A percentile compares a stretch with the other conserved stretches of the same genome.
phyloP scores from a whole-genome alignment of 2,329 filamentous ascomycete species.

The Pseudodiploospora longispora region DNA sequence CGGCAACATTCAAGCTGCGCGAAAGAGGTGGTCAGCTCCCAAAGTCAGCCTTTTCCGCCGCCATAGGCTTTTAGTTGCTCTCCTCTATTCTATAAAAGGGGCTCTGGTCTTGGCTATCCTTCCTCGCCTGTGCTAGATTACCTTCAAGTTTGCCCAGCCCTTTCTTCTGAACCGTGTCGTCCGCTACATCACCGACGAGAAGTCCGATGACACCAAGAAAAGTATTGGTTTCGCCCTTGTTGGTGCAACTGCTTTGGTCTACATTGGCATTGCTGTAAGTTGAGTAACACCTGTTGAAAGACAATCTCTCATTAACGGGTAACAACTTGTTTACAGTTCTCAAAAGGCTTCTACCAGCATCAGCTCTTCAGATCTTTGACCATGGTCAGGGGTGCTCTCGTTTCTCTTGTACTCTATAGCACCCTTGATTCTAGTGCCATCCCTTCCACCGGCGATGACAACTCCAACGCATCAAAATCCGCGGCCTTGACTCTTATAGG shows the following conservation, averaged over 20 bases:
- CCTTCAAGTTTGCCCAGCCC: constrained; percentile 34
- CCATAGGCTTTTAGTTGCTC: neutral
- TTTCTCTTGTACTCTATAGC: constrained; percentile 17
- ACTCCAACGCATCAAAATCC: constrained; percentile 8
- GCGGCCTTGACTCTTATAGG: constrained; percentile 37
- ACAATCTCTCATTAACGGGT: too few species aligned
- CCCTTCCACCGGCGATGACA: neutral
- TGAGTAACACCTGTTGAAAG: neutral
- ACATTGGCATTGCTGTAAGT: constrained; percentile 31
- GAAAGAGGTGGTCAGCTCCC: neutral
- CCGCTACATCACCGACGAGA: constrained; percentile 17
- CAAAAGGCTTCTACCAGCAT: constrained; percentile 15
- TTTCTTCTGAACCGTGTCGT: constrained; percentile 31
- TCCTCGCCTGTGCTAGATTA: constrained; percentile 24
- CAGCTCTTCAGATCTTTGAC: constrained; percentile 19
- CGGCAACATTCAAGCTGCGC: neutral
- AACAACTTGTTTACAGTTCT: constrained; percentile 3
- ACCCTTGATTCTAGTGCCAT: constrained; percentile 4
- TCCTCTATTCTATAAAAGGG: neutral
- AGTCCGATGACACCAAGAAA: constrained; percentile 14
- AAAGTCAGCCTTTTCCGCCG: neutral
- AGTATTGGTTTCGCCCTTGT: constrained; percentile 30
- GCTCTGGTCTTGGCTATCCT: neutral
- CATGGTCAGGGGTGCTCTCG: constrained; percentile 22
- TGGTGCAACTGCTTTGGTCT: constrained; percentile 28